Conservation (phyloP, 495 filamentous ascomycete genomes). For the Hypoxylon crocopeplum region DNA sequence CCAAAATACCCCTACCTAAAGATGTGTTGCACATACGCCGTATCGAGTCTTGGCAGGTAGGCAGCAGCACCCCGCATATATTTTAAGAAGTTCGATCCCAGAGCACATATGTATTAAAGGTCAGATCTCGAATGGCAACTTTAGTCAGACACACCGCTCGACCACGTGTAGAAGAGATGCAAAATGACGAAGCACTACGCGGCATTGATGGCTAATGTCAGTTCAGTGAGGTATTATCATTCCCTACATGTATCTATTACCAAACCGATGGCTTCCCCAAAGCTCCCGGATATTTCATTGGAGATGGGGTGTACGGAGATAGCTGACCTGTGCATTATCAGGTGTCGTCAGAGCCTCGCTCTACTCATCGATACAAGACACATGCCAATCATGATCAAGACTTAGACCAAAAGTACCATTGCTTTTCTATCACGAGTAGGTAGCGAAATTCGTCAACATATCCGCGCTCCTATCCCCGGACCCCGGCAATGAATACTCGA, state of each 20-base stretch:
- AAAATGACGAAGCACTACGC: not conserved
- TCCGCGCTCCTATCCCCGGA: conserved; percentile 14
- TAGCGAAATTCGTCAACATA: conserved; percentile 19
- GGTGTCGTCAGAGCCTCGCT: not conserved
- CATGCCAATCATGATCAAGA: not conserved
- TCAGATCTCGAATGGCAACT: too few relatives aligned
- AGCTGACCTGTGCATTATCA: not conserved
- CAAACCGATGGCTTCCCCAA: too few relatives aligned
- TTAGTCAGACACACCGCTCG: too few relatives aligned
- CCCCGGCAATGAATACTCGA: conserved; percentile 22
- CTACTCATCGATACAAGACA: not conserved
- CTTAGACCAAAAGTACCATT: conserved; percentile 20
- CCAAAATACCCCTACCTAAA: not conserved
- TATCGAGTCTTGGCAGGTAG: conserved; percentile 8
- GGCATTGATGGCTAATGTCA: too few relatives aligned
- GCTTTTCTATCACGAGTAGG: conserved; percentile 25
- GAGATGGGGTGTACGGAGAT: too few relatives aligned
- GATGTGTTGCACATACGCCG: conserved; percentile 1
- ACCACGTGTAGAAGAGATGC: too few relatives aligned
- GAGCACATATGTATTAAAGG: too few relatives aligned
- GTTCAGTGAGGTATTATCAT: too few relatives aligned
- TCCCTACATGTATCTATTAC: too few relatives aligned
- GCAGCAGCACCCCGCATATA: too few relatives aligned
- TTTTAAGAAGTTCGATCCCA: too few relatives aligned
- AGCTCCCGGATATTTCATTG: too few relatives aligned